These are phyloP conservation scores for Eremochloa ophiuroides DNA, from an alignment of 176 grass and related monocot genomes.

Conservation along the genomic window DNA sequence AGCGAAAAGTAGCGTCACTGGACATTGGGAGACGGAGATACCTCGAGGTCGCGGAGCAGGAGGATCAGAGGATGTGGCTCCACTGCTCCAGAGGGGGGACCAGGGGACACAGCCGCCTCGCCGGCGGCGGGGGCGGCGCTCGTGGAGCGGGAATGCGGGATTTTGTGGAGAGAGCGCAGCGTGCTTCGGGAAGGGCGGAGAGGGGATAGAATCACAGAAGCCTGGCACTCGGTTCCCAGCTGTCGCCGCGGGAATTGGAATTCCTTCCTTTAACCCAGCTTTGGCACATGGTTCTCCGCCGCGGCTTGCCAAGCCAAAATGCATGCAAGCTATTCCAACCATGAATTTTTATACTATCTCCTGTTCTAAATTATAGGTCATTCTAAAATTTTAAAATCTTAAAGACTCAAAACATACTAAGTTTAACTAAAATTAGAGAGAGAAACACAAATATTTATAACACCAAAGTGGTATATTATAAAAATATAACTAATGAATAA, in stretches of 20 bases:
- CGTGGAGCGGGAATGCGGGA: background rate
- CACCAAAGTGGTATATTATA: too few relatives aligned
- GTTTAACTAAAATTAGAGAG: too few relatives aligned
- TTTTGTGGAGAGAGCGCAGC: background rate
- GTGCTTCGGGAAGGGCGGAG: background rate
- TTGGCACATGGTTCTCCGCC: too few relatives aligned
- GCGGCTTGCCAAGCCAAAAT: too few relatives aligned
- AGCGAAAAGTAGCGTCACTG: background rate
- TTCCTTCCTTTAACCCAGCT: conserved; percentile 1
- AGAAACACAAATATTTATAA: too few relatives aligned
- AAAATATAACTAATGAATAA: too few relatives aligned
- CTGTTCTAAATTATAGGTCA: too few relatives aligned
- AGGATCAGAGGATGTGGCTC: too few relatives aligned
- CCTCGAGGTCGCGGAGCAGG: background rate
- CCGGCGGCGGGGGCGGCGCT: background rate
- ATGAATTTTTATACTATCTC: too few relatives aligned
- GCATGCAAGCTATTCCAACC: too few relatives aligned
- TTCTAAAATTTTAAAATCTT: too few relatives aligned
- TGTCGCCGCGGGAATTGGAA: background rate
- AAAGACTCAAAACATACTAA: too few relatives aligned
- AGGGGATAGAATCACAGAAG: background rate
- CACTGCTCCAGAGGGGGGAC: background rate
- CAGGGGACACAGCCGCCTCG: background rate
- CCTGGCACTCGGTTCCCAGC: background rate
- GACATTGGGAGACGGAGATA: background rate